Evolutionary conservation across 83 land plant species (phyloP).

Genomic region (Picea abies): DNA sequence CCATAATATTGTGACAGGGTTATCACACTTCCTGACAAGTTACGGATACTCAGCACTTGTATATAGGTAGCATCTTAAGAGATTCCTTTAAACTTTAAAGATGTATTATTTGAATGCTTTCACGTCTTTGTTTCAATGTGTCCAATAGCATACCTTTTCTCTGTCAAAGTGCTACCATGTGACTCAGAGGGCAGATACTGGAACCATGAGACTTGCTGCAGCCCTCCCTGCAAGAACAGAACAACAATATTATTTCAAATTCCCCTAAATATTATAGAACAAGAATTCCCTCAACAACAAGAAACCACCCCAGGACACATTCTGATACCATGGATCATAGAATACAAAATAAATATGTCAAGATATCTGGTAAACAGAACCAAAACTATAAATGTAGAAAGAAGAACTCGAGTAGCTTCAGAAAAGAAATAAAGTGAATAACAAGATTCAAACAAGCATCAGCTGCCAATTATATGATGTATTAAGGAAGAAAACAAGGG

Average conservation of each 20-base stretch:
- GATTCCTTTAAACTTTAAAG: too few relatives aligned
- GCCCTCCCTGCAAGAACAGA: constrained; percentile 51
- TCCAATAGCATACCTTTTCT: constrained; percentile 44
- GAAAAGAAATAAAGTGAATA: neutral
- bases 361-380: neutral
- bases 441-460: neutral
- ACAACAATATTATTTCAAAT: neutral
- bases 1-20: too few relatives aligned
- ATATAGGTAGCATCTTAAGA: too few relatives aligned
- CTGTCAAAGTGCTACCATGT: constrained; percentile 30
- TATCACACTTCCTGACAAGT: too few relatives aligned
- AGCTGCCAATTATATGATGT: neutral
- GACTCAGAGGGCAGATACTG: constrained; percentile 68
- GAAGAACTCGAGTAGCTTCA: neutral
- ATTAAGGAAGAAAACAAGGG: neutral
- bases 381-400: neutral
- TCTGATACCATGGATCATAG: neutral
- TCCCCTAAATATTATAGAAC: neutral
- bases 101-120: neutral
- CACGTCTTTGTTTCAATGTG: neutral
- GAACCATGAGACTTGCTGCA: constrained; percentile 69
- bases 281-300: neutral
- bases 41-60: too few relatives aligned
- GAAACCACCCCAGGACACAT: neutral
- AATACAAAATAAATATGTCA: neutral